Conservation (phyloP, 2,329 filamentous ascomycete species). For the Amphichorda felina region DNA sequence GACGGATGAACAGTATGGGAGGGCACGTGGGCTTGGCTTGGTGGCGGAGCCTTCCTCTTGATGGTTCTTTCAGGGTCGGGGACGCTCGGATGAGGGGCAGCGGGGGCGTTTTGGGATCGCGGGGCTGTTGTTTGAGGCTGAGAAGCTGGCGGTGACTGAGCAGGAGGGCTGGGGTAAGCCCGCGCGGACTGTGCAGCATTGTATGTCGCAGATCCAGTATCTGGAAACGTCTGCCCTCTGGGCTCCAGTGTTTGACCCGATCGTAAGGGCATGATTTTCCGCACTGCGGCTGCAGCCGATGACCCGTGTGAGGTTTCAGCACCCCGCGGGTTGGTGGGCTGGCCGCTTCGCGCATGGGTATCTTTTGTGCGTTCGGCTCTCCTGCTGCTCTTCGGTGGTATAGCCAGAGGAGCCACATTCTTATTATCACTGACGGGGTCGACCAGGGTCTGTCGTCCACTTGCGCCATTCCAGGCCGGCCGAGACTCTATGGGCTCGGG, state of each 20-base stretch:
- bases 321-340: slow-evolving; percentile 16
- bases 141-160: slow-evolving; percentile 9
- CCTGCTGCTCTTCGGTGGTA: slow-evolving; percentile 39
- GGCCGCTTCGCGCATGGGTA: slow-evolving; percentile 5
- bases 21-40: slow-evolving; percentile 9
- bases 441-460: slow-evolving; percentile 53
- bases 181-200: slow-evolving; percentile 7
- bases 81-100: slow-evolving; percentile 9
- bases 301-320: slow-evolving; percentile 20
- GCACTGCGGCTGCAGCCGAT: slow-evolving; percentile 15
- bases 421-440: slow-evolving; percentile 51
- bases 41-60: slow-evolving; percentile 31
- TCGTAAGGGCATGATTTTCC: slow-evolving; percentile 21
- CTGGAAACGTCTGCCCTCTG: slow-evolving; percentile 5
- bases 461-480: slow-evolving; percentile 62
- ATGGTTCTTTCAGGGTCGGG: slow-evolving; percentile 23
- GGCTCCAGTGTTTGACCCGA: slow-evolving; percentile 14
- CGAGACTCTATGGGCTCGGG: slow-evolving; percentile 27
- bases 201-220: slow-evolving; percentile 5
- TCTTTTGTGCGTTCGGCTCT: slow-evolving; percentile 14
- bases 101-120: slow-evolving; percentile 4
- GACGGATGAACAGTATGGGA: slow-evolving; percentile 17
- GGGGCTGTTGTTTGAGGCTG: slow-evolving; percentile 10
- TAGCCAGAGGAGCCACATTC: slow-evolving; percentile 40
- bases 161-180: slow-evolving; percentile 22